Conservation (phyloP, 73 alveolate genomes). For the Tetrahymena elliotti region DNA sequence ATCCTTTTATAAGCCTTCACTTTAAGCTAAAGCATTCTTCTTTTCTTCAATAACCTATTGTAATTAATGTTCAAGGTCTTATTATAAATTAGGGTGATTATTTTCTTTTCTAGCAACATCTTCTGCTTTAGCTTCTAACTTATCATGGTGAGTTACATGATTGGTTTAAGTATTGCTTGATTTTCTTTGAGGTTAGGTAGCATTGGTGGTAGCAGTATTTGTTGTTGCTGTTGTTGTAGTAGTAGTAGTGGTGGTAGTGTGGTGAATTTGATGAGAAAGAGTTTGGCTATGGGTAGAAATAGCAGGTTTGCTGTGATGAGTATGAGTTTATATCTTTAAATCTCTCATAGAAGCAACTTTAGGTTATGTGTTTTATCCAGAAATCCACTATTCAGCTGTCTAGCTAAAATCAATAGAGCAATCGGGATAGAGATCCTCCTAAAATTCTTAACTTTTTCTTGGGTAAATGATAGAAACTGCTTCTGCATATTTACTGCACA, state of each 20-base stretch:
- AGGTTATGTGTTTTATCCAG: neutral
- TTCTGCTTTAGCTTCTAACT: neutral
- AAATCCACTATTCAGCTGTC: neutral
- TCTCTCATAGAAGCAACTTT: neutral
- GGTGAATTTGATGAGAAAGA: neutral
- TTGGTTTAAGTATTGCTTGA: neutral
- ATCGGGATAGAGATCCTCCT: conserved; percentile 62
- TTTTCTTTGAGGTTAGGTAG: neutral
- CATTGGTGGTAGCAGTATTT: neutral
- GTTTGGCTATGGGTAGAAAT: neutral
- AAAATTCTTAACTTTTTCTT: conserved; percentile 57
- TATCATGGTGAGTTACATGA: neutral
- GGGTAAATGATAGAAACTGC: conserved; percentile 62
- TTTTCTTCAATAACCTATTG: neutral
- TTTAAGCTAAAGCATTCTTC: neutral
- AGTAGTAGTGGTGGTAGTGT: neutral
- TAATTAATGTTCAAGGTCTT: neutral
- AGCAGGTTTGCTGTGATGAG: neutral
- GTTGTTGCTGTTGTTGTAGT: too few relatives aligned
- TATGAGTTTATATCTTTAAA: neutral
- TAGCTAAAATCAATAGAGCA: conserved; percentile 10
- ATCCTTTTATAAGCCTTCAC: neutral
- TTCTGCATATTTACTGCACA: conserved; percentile 54
- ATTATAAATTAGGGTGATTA: neutral
- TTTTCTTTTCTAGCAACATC: neutral